Conservation (phyloP, 73 alveolate species). For the Uronychia setigera region DNA sequence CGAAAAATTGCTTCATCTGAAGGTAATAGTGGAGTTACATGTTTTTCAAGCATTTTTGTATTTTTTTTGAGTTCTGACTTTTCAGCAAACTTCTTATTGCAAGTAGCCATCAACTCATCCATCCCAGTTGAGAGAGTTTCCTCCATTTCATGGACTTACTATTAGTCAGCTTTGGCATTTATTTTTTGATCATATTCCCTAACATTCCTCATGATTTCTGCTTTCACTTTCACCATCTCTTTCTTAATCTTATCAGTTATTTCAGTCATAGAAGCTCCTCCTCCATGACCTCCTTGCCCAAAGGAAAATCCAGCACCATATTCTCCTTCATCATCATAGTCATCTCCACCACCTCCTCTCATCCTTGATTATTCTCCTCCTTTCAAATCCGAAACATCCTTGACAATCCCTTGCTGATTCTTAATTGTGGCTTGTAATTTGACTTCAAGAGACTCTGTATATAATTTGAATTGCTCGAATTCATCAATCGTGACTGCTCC, state of each 20-base stretch:
- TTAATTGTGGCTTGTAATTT: not conserved
- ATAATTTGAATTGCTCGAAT: not conserved
- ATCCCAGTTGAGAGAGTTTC: slow-evolving; percentile 9
- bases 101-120: slow-evolving; percentile 14
- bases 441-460: not conserved
- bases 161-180: slow-evolving; percentile 11
- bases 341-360: not conserved
- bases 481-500: not conserved
- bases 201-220: not conserved
- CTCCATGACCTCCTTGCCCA: not conserved
- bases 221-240: not conserved
- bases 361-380: too few species aligned
- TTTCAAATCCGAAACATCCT: not conserved
- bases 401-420: slow-evolving; percentile 1
- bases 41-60: not conserved
- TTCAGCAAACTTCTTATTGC: not conserved
- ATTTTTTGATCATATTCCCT: slow-evolving; percentile 3
- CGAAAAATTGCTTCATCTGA: not conserved
- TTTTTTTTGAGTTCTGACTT: not conserved
- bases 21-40: not conserved
- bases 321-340: not conserved
- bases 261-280: slow-evolving; percentile 14
- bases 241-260: slow-evolving; percentile 8
- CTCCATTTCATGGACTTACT: slow-evolving; percentile 10
- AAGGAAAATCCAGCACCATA: not conserved